Percentiles rank a stretch among this genome's conserved stretches.
These are phyloP conservation scores for Dipodascus geniculatus DNA, from an alignment of 805 yeast species.

Conservation along the genomic window DNA sequence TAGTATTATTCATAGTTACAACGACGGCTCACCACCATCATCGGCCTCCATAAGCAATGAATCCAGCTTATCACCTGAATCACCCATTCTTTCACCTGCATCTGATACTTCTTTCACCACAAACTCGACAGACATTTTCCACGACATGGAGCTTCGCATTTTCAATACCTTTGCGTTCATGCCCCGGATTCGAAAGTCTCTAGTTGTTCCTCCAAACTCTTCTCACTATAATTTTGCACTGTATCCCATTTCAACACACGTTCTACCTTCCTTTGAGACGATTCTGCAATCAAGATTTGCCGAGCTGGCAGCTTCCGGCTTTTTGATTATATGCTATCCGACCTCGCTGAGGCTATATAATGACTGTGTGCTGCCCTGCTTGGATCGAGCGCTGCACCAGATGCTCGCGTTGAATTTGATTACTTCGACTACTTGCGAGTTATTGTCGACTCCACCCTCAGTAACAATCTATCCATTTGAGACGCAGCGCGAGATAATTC, in stretches of 20 bases:
- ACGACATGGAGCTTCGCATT: neutral
- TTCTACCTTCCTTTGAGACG: constrained; percentile 12
- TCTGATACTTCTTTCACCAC: neutral
- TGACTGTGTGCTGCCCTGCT: constrained; percentile 13
- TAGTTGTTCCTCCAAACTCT: constrained; percentile 11
- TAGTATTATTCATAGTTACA: neutral
- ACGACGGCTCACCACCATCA: neutral
- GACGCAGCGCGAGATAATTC: constrained; percentile 8
- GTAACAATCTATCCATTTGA: constrained; percentile 9
- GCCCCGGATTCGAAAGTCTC: neutral
- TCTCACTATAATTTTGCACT: constrained; percentile 14
- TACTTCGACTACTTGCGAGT: constrained; percentile 16
- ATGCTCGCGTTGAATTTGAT: constrained; percentile 17
- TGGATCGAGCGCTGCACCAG: constrained; percentile 18
- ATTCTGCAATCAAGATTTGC: constrained; percentile 10
- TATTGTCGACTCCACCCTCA: constrained; percentile 14
- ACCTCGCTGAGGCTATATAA: constrained; percentile 13
- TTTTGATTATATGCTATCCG: constrained; percentile 15
- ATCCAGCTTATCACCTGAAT: neutral
- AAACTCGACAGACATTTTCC: neutral
- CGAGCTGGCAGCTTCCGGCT: constrained; percentile 17
- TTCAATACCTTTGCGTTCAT: neutral
- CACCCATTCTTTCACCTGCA: neutral
- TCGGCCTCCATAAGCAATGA: neutral
- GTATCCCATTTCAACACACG: constrained; percentile 17